Base-by-base conservation (phyloP, 768 basidiomycete species). In the Cystofilobasidium macerans region DNA sequence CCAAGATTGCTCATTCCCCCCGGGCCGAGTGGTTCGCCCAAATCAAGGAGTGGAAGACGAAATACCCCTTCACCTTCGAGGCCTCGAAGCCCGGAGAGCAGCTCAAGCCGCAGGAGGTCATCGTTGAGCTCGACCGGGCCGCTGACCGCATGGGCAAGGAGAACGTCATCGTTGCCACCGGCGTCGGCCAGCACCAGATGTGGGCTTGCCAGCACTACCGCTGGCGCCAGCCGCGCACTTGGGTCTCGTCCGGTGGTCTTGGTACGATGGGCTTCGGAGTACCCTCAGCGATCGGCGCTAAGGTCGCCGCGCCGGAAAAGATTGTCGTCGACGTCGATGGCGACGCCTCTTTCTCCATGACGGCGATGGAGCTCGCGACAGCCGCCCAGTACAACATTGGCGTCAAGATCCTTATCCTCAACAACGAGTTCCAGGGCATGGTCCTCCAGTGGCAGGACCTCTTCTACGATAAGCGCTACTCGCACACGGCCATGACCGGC, bases 131-230 rank as follows among this genome's bases (percentile, higher is more conserved):
- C 47, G 86, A 98, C 72, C 79, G 73, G 61, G 88, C 90, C 79
- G 79, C 79, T 57, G 81, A 86, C 67, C 70, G 53, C n/a, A 74
- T 78, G 60, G 78, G 77, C 61, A 82, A 98, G 79, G 86, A 89
- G 65, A 84, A 97, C 28, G 82, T 95, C 43, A 78, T 99, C 73
- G 78, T 99, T 61, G 77, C 89, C 14, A 99, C 95, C 20, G 95
- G 95, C 71, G 95, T 99, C 26, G 95, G 95, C 11, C 95, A 99
- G 76, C 95, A 98, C 78, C 94, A 99, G 78, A 98, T 98, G 95
- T 98, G 91, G 92, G 94, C 94, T 1, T 89, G 89, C 47, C 95
- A 99, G 76, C 81, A 86, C 75, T 98, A 84, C 78, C 81, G 93
- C 66, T 99, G 93, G 93, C 87, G 78, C 68, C 78, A 86, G 57